These are phyloP conservation scores for Auricularia sp. DNA, from an alignment of 768 basidiomycete genomes.

Conservation along the genomic window DNA sequence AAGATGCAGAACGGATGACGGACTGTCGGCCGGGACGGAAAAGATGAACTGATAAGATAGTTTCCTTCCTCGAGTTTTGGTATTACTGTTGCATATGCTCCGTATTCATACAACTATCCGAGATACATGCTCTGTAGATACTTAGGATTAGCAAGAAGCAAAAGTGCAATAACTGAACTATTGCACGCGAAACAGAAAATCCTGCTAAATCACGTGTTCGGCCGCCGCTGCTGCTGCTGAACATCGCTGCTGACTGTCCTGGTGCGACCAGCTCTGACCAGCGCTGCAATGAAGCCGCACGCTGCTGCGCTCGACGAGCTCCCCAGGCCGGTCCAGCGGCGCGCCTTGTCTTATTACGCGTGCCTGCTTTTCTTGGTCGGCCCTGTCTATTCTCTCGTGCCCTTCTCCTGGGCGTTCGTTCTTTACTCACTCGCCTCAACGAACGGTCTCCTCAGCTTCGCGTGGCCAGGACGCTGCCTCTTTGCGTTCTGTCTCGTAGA, in stretches of 20 bases:
- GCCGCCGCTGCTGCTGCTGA: background rate
- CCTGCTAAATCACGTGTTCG: constrained; percentile 1
- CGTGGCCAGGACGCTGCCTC: background rate
- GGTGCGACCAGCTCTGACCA: no score
- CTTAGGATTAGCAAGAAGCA: no score
- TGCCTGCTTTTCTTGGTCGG: constrained; percentile 45
- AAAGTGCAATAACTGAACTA: constrained; percentile 3
- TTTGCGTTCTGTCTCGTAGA: constrained; percentile 7
- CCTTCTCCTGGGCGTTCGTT: constrained; percentile 57
- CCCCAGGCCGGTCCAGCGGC: constrained; percentile 27
- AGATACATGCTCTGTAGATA: no score
- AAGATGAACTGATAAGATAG: constrained; percentile 18
- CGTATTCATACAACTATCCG: background rate
- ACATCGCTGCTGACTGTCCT: background rate
- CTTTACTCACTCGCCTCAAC: constrained; percentile 32
- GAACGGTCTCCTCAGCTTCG: constrained; percentile 29
- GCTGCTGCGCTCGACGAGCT: constrained; percentile 12
- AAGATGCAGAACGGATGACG: constrained; percentile 14
- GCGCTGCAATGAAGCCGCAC: background rate
- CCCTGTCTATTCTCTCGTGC: constrained; percentile 54
- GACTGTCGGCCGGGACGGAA: constrained; percentile 13
- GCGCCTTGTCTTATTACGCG: constrained; percentile 44
- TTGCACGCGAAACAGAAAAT: no score
- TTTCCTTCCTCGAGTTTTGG: background rate
- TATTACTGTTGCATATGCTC: background rate